These are phyloP conservation scores for Fusarium nelsonii DNA, from an alignment of 2,329 filamentous ascomycete genomes.

Conservation along the genomic window DNA sequence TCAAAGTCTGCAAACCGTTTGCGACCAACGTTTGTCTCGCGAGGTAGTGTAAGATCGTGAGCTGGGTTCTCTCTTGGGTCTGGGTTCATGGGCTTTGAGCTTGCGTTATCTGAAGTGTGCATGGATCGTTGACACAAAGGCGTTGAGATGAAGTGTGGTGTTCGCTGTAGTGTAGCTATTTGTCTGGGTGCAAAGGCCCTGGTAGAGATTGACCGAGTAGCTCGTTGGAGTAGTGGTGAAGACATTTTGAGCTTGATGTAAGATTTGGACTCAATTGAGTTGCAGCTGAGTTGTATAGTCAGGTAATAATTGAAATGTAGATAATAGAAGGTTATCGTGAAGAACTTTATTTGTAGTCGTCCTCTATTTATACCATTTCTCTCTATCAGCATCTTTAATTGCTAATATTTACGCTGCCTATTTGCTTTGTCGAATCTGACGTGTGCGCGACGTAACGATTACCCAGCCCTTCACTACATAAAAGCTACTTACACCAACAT, in stretches of 20 bases:
- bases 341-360: background rate
- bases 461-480: background rate
- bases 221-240: conserved; percentile 7
- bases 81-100: conserved; percentile 41
- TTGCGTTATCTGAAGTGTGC: conserved; percentile 6
- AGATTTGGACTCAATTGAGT: background rate
- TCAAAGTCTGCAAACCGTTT: conserved; percentile 77
- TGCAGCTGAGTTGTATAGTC: background rate
- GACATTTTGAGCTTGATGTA: conserved; percentile 10
- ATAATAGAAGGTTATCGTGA: background rate
- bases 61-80: conserved; percentile 42
- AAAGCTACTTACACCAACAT: too few species aligned
- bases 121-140: background rate
- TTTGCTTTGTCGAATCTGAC: conserved; percentile 12
- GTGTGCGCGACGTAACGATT: conserved; percentile 27
- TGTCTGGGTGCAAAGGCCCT: background rate
- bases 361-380: background rate
- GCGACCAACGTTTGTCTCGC: conserved; percentile 48
- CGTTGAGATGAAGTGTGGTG: background rate
- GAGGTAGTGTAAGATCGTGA: conserved; percentile 17
- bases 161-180: background rate
- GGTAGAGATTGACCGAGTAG: background rate
- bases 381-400: background rate
- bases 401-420: background rate
- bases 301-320: background rate